phyloP scores from a whole-genome alignment of 2,329 filamentous ascomycete species.

The Aspergillus udagawae region DNA sequence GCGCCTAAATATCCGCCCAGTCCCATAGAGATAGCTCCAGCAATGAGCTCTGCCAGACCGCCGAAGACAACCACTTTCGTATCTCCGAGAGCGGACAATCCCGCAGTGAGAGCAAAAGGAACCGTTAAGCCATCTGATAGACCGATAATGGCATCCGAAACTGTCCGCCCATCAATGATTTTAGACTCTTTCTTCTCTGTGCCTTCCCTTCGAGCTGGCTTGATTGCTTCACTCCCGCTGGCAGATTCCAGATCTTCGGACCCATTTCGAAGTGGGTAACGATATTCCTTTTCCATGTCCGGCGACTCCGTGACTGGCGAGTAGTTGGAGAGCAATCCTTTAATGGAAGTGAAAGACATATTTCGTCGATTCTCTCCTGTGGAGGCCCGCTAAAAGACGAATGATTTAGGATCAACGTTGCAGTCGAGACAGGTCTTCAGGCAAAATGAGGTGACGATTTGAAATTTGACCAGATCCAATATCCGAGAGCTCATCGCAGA shows the following conservation, averaged over 20 bases:
- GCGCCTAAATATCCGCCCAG: conserved; percentile 70
- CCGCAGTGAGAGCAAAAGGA: conserved; percentile 73
- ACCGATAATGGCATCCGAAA: conserved; percentile 65
- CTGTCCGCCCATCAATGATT: conserved; percentile 34
- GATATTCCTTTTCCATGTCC: conserved; percentile 28
- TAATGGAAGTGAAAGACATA: conserved; percentile 31
- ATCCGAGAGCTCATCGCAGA: not conserved
- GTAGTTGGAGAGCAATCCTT: conserved; percentile 28
- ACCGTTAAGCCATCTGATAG: conserved; percentile 76
- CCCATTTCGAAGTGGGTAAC: conserved; percentile 12
- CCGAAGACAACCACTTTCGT: conserved; percentile 66
- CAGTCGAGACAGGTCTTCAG: not conserved
- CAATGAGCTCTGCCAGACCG: conserved; percentile 70
- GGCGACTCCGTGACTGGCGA: conserved; percentile 15
- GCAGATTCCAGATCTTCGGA: conserved; percentile 13
- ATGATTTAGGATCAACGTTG: not conserved
- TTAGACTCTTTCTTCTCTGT: conserved; percentile 22
- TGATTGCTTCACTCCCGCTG: conserved; percentile 11
- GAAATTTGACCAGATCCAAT: not conserved
- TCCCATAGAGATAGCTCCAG: conserved; percentile 74
- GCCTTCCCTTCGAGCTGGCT: conserved; percentile 5
- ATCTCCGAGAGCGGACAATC: conserved; percentile 58
- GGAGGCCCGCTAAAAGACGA: not conserved
- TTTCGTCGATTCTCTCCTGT: not conserved
- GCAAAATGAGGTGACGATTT: not conserved